Evolutionary conservation across 345 rosid genomes (phyloP).

Genomic region (Xanthoceras sorbifolium): DNA sequence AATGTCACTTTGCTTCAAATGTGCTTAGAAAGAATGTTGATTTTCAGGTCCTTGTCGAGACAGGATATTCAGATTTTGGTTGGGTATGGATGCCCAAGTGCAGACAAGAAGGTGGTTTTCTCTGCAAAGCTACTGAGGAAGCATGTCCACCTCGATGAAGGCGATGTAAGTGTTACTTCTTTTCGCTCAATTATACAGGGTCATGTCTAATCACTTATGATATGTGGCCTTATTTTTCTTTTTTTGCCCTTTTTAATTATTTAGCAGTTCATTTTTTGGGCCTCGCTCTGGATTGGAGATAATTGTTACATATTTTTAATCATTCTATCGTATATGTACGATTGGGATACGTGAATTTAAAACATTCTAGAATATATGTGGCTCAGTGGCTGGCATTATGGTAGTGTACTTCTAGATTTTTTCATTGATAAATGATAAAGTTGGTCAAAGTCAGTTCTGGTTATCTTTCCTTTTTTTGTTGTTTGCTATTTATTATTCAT

Average conservation of each 20-base stretch:
- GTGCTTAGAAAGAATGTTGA: slow-evolving; percentile 36
- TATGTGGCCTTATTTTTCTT: not conserved
- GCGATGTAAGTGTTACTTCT: slow-evolving; percentile 71
- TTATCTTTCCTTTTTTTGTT: not conserved
- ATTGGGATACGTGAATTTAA: not conserved
- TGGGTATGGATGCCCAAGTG: slow-evolving; percentile 91
- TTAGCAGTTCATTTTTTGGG: not conserved
- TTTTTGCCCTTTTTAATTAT: not conserved
- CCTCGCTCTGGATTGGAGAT: not conserved
- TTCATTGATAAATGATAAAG: not conserved
- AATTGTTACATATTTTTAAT: not conserved
- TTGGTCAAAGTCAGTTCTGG: not conserved
- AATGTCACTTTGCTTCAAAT: slow-evolving; percentile 19
- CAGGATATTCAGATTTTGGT: slow-evolving; percentile 85
- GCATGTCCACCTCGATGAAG: slow-evolving; percentile 95
- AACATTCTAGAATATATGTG: not conserved
- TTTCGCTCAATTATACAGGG: not conserved
- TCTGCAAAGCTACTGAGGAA: slow-evolving; percentile 87
- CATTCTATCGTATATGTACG: not conserved
- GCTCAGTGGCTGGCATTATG: not conserved
- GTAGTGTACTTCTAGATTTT: not conserved
- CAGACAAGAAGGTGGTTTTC: slow-evolving; percentile 83
- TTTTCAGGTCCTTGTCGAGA: slow-evolving; percentile 81
- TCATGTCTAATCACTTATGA: not conserved
- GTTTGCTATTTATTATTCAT: not conserved